Conservation (phyloP, 352 stramenopile genomes). For the Phytophthora capsici region DNA sequence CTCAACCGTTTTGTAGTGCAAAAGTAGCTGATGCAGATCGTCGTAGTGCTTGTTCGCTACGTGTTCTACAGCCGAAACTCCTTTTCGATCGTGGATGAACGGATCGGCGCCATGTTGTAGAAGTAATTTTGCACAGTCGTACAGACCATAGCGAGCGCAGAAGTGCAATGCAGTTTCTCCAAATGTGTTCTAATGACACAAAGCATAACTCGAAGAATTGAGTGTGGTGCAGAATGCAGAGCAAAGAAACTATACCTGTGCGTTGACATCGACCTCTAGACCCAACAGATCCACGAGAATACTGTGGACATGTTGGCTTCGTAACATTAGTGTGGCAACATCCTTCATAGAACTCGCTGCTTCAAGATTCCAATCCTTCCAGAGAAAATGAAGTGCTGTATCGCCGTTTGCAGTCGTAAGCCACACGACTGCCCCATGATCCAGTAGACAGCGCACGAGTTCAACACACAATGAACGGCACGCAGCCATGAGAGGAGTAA, state of each 20-base stretch:
- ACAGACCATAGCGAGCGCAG: constrained; percentile 56
- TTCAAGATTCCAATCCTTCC: constrained; percentile 43
- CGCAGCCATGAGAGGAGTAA: constrained; percentile 77
- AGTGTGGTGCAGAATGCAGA: neutral
- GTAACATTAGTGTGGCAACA: constrained; percentile 36
- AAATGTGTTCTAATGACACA: constrained; percentile 57
- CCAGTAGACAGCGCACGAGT: constrained; percentile 53
- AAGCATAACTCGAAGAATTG: neutral
- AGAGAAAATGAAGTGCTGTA: constrained; percentile 72
- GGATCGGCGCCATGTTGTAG: constrained; percentile 47
- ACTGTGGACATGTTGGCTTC: constrained; percentile 38
- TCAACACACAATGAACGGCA: constrained; percentile 58
- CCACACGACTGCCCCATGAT: constrained; percentile 55
- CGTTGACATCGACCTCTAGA: constrained; percentile 51
- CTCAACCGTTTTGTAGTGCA: constrained; percentile 56
- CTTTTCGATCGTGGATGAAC: constrained; percentile 41
- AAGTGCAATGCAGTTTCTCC: constrained; percentile 66
- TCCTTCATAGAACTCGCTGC: constrained; percentile 37
- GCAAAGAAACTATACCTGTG: constrained; percentile 43
- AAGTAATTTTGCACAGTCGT: constrained; percentile 64
- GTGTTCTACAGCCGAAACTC: constrained; percentile 50
- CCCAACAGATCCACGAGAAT: constrained; percentile 53
- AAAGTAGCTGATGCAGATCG: constrained; percentile 44
- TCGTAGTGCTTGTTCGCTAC: constrained; percentile 43
- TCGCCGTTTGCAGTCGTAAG: constrained; percentile 72